Conservation (phyloP, 2,329 filamentous ascomycete genomes). For the Paecilomyces niveus region DNA sequence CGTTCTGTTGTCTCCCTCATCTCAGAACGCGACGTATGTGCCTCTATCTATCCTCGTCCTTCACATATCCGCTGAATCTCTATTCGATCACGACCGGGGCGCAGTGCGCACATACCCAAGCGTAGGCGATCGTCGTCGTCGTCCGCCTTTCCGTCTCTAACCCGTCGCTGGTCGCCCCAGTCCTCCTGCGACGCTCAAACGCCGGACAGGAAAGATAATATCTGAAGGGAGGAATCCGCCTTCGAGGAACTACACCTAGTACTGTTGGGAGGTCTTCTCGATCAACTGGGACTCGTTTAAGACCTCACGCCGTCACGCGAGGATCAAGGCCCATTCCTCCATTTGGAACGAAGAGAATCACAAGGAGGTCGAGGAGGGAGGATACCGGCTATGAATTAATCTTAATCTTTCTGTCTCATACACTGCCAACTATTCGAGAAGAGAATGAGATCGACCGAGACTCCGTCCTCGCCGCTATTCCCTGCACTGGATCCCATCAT, state of each 20-base stretch:
- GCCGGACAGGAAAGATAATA: background rate
- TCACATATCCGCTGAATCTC: background rate
- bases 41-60: background rate
- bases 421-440: background rate
- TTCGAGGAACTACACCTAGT: background rate
- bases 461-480: conserved; percentile 30
- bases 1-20: background rate
- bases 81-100: background rate
- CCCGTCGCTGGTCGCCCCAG: background rate
- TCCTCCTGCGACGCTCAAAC: background rate
- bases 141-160: background rate
- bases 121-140: background rate
- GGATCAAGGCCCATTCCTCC: background rate
- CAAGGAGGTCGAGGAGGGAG: background rate
- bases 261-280: background rate
- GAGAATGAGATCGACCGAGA: conserved; percentile 31
- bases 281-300: background rate
- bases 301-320: background rate
- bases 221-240: background rate
- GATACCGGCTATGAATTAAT: background rate
- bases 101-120: background rate
- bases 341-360: background rate
- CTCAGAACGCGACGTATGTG: background rate
- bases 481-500: conserved; percentile 34
- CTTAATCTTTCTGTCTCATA: background rate